Evolutionary conservation across 2,329 filamentous ascomycete genomes (phyloP).

Genomic region (Rosellinia necatrix): DNA sequence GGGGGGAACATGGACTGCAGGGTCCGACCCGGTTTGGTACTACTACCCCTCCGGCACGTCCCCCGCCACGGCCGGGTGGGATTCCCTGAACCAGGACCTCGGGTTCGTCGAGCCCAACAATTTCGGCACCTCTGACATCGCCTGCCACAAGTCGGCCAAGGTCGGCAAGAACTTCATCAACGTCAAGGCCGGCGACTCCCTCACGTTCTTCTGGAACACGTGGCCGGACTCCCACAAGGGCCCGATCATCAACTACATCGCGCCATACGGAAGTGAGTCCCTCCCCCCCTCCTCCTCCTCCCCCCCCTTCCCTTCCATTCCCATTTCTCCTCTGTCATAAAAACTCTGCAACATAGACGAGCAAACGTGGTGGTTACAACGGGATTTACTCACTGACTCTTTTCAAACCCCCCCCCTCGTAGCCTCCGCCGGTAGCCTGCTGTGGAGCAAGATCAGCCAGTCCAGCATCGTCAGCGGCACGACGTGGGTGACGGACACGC

Average conservation of each 20-base stretch:
- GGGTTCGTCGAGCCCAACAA: conserved; percentile 52
- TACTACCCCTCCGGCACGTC: conserved; percentile 27
- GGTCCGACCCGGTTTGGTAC: conserved; percentile 33
- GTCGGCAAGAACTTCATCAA: conserved; percentile 46
- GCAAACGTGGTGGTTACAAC: no score
- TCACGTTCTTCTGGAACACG: conserved; percentile 47
- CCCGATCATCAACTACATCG: conserved; percentile 43
- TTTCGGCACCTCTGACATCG: conserved; percentile 47
- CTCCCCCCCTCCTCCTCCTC: conserved; percentile 46
- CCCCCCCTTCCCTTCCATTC: no score
- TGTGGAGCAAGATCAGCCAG: conserved; percentile 62
- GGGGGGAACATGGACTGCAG: conserved; percentile 31
- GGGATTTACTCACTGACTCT: conserved; percentile 42
- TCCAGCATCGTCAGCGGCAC: conserved; percentile 52
- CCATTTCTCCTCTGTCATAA: no score
- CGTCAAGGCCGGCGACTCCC: conserved; percentile 42
- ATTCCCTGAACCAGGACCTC: conserved; percentile 42
- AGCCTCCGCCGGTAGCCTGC: conserved; percentile 52
- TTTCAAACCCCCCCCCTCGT: no score
- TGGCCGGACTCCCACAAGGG: conserved; percentile 48
- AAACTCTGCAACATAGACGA: no score
- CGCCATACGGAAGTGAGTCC: conserved; percentile 42
- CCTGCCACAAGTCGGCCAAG: conserved; percentile 51
- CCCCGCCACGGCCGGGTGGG: conserved; percentile 31
- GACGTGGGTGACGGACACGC: conserved; percentile 57